These are phyloP conservation scores for Komagataella pastoris DNA, from an alignment of 805 yeast genomes.

Conservation along the genomic window DNA sequence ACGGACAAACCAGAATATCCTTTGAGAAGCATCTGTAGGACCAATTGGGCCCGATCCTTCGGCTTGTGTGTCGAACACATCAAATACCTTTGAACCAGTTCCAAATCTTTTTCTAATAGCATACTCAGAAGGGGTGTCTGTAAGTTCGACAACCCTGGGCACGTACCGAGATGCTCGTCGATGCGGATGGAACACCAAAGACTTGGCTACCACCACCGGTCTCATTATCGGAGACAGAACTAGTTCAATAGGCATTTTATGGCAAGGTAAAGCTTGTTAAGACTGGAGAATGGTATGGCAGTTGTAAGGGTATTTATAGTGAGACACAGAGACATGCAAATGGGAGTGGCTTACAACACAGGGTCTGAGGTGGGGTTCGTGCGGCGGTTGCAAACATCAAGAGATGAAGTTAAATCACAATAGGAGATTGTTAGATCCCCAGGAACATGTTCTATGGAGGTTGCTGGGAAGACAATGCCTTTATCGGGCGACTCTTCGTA, in stretches of 20 bases:
- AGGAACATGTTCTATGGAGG: background rate
- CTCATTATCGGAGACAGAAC: conserved; percentile 45
- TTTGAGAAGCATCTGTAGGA: conserved; percentile 26
- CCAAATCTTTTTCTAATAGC: conserved; percentile 45
- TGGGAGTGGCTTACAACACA: background rate
- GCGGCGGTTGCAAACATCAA: background rate
- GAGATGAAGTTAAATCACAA: too few species aligned
- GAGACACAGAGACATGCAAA: background rate
- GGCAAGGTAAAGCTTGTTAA: background rate
- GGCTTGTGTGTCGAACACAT: conserved; percentile 34
- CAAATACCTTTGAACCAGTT: conserved; percentile 43
- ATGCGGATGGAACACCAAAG: conserved; percentile 40
- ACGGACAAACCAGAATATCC: conserved; percentile 39
- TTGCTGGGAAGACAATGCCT: background rate
- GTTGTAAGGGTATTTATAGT: background rate
- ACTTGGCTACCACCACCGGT: conserved; percentile 42
- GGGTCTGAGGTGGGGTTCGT: background rate
- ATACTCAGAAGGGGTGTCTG: conserved; percentile 23
- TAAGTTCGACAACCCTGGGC: conserved; percentile 35
- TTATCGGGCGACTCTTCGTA: too few species aligned
- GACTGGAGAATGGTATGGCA: background rate
- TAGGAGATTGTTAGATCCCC: background rate
- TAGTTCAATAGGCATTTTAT: conserved; percentile 44
- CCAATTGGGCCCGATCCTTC: conserved; percentile 24
- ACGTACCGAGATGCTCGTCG: conserved; percentile 42